Base-by-base conservation (phyloP, 345 rosid genomes). In the Eucalyptus pauciflora region DNA sequence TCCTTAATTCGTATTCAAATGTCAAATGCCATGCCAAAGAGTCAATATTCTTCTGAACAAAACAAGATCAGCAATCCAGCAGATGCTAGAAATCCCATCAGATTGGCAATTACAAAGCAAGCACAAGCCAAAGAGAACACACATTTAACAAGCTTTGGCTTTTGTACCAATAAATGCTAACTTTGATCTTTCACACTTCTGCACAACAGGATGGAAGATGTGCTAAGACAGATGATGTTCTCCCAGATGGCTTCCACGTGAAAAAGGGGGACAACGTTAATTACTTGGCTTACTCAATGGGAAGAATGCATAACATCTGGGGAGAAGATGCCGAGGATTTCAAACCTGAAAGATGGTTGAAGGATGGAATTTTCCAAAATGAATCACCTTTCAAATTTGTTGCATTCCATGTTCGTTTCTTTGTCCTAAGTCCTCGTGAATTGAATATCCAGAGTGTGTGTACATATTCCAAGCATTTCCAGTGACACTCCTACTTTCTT, bases 341-440 rank as follows among this genome's bases (percentile, higher is more conserved):
- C 88, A 90, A 89, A 46, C 99, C 98, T 2, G 96, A 96, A 92
- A 94, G 99, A 91, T 96, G 99, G 98, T 93, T 97, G 46, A 89
- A 91, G 41, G 87, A 94, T 50, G 97, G 97, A 41, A 56, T 90
- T 49, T 96, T 97, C 88, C 97, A 93, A 71, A 96, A 95, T 1
- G 94, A 97, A 89, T 93, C 96, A 5, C 94, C 97, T 1, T 95
- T 95, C 94, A 96, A 97, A 91, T 97, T 97, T 88, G 85, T 91
- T 12, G 90, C 96, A 22, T 97, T 96, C 89, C 94, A 97, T 90
- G 98, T 94, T 10, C 1, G 89, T 76, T 62, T 31, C 71, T 50
- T 31, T 10, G 5, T 45, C 45, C 43, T 18, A 24, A 67, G 62
- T 41, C 86, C 46, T 20, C 0, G 5, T 37, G 48, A 71, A 71